These are phyloP conservation scores for Pyrenula massariospora DNA, from an alignment of 495 filamentous ascomycete species.

Conservation along the genomic window DNA sequence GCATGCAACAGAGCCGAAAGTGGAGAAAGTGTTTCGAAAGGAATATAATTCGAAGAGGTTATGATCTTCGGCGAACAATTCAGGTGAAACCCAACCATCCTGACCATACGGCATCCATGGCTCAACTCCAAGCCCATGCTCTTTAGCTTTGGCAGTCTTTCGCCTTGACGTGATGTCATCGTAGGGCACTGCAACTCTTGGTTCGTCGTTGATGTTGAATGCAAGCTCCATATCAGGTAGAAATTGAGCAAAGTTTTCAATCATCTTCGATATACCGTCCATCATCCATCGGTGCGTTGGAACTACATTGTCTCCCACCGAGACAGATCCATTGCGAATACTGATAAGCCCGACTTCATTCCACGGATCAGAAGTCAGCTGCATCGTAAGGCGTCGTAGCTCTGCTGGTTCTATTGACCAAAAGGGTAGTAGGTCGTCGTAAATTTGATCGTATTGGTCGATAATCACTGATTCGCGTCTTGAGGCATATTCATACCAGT, in stretches of 20 bases:
- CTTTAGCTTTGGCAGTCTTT: constrained; percentile 19
- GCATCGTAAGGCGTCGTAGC: constrained; percentile 37
- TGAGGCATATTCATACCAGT: constrained; percentile 65
- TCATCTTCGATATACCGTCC: constrained; percentile 47
- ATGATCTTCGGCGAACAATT: constrained; percentile 28
- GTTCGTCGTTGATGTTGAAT: constrained; percentile 69
- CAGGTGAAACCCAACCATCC: constrained; percentile 26
- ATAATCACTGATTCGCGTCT: constrained; percentile 51
- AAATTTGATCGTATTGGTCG: constrained; percentile 67
- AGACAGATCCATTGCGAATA: constrained; percentile 32
- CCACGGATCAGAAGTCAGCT: constrained; percentile 31
- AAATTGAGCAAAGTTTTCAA: constrained; percentile 53
- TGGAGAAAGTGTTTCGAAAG: constrained; percentile 30
- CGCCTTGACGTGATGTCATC: constrained; percentile 34
- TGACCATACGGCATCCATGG: constrained; percentile 25
- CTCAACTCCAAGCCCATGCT: constrained; percentile 11
- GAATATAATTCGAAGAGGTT: constrained; percentile 31
- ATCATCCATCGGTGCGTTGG: constrained; percentile 47
- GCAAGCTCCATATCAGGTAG: constrained; percentile 73
- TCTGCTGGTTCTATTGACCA: constrained; percentile 53
- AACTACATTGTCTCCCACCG: constrained; percentile 29
- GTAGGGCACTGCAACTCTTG: constrained; percentile 63
- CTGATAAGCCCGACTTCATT: constrained; percentile 37
- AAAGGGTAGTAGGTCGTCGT: constrained; percentile 58
- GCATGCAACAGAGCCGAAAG: constrained; percentile 39